Conservation (phyloP, 2,329 filamentous ascomycete species). For the Epichloe gansuensis region DNA sequence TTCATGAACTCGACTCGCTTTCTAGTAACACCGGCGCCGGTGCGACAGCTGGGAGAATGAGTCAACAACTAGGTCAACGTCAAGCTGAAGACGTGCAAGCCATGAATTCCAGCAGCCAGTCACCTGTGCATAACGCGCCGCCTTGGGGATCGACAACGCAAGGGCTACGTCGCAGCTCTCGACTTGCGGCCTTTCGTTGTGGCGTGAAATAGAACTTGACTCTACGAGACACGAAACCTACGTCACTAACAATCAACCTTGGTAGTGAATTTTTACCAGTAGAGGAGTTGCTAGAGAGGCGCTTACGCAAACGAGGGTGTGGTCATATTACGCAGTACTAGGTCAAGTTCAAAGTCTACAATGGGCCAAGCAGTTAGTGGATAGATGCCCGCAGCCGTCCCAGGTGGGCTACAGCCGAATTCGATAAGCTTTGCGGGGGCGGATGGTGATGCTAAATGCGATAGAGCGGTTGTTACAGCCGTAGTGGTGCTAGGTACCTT, state of each 20-base stretch:
- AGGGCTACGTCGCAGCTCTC: constrained; percentile 4
- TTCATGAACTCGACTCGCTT: background rate
- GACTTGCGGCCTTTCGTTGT: background rate
- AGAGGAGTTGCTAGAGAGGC: constrained; percentile 3
- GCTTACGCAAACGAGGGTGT: constrained; percentile 2
- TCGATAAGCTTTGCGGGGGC: background rate
- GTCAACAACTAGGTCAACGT: constrained; percentile 1
- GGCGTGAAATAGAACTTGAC: background rate
- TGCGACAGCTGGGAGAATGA: background rate
- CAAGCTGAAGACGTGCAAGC: background rate
- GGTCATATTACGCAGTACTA: constrained; percentile 4
- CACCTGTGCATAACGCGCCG: background rate
- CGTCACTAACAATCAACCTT: background rate
- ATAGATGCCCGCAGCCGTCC: background rate
- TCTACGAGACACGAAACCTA: background rate
- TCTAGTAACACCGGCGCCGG: no score
- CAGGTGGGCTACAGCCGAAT: background rate
- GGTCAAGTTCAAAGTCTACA: constrained; percentile 1
- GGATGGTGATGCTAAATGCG: no score
- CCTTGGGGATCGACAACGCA: background rate
- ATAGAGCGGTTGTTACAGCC: no score
- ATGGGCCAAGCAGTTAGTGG: background rate
- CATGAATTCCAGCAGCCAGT: background rate
- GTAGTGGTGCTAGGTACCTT: no score
- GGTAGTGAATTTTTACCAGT: background rate